Evolutionary conservation across 164 flowering plant genomes (phyloP).

Genomic region (Cinnamomum micranthum): DNA sequence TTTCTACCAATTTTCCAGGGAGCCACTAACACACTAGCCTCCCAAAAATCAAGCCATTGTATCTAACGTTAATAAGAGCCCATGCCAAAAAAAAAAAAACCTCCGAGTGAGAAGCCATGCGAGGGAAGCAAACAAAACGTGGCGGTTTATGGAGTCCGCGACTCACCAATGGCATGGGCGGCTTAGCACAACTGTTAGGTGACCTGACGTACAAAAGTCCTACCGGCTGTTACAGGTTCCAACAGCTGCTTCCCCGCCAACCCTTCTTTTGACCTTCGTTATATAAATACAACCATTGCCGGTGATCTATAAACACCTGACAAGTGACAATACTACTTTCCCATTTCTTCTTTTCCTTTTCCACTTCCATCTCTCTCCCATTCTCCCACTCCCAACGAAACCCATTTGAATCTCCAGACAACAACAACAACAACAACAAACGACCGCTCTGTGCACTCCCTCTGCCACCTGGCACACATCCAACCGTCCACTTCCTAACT

Average conservation of each 20-base stretch:
- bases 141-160: not conserved
- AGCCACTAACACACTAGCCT: not conserved
- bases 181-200: not conserved
- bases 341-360: not conserved
- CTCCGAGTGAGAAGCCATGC: not conserved
- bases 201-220: not conserved
- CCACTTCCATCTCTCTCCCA: not conserved
- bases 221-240: constrained; percentile 4
- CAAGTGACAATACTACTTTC: not conserved
- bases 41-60: not conserved
- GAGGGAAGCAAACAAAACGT: not conserved
- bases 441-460: not conserved
- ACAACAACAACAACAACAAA: not conserved
- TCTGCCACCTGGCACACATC: not conserved
- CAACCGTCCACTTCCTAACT: not conserved
- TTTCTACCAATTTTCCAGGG: too few relatives aligned
- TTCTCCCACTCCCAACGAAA: not conserved
- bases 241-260: constrained; percentile 4
- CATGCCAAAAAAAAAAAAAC: too few relatives aligned
- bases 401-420: not conserved
- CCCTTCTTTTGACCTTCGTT: not conserved
- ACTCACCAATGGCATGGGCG: not conserved
- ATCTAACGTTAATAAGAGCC: not conserved
- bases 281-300: not conserved
- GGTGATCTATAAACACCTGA: not conserved